Evolutionary conservation across 768 basidiomycete species (phyloP), one percentile per base, ranked within the genome.

Genomic region (Trametopsis cervina): DNA sequence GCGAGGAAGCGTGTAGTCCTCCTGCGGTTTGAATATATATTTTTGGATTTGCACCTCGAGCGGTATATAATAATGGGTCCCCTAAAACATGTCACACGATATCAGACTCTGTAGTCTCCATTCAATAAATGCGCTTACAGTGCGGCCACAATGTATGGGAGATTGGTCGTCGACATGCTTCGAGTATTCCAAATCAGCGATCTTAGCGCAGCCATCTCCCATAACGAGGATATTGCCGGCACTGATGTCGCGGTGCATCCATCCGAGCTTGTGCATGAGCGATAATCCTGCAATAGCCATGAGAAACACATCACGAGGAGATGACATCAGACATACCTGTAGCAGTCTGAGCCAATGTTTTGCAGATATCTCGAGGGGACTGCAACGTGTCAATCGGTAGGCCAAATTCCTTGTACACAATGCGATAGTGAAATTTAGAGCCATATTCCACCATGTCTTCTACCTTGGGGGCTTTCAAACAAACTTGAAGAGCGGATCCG

Each of bases 351-450:
- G n/a, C 9, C 5, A 27, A 2, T 12, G 10, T 4, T 3, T 4
- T n/a, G 42, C n/a, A 44, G 21, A 29, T 29, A 6, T 27, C 11
- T 7, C 25, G 4, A 18, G 20, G 42, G 6, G 24, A 27, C 5
- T n/a, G 18, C 25, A 20, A 25, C 21, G 26, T 17, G 25, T 27
- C 21, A 4, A 40, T n/a, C 3, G 40, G 40, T 24, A 6, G 3
- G 11, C 42, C 42, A 11, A 44, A 25, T 18, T 44, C 42, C 10
- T 26, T 27, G 17, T 17, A 44, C 6, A 27, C 25, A 18, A 44
- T 29, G 13, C 42, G 42, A 18, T 44, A 29, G 12, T 44, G 42
- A n/a, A 44, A n/a, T n/a, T n/a, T n/a, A n/a, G n/a, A n/a, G n/a
- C n/a, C n/a, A n/a, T n/a, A n/a, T n/a, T n/a, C n/a, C n/a, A n/a